Evolutionary conservation across 495 filamentous ascomycete genomes (phyloP), one percentile per base, ranked within the genome.

Genomic region (Chaetomium cochliodes): DNA sequence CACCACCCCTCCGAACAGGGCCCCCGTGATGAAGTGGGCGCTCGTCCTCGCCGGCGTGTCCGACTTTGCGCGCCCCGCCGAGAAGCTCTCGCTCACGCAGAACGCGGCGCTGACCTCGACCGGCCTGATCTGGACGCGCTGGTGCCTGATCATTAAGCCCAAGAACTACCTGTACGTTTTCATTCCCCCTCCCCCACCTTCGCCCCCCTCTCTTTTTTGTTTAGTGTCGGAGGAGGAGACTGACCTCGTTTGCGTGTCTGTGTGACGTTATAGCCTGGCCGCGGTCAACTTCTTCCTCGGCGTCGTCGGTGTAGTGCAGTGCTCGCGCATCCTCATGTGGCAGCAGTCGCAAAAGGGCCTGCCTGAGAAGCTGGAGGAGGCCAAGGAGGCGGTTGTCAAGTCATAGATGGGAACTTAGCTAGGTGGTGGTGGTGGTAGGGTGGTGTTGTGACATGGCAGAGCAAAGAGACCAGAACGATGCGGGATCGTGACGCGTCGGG

Each of bases 271-370:
- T 55, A 94, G 91, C 59, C 86, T 98, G 65, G 94, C 94, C 56
- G 86, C 93, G 20, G 94, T 98, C 69, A 98, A 98, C 86, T 97
- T 97, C 87, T 96, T 97, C 86, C 89, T 98, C 67, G 92, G 88
- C 64, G 81, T 86, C 59, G 93, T 97, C 64, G 94, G 96, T 67
- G 77, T 88, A 55, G 84, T 90, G 60, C 94, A 98, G 81, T 81
- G 92, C 61, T 77, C 78, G 63, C 87, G 94, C 67, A 97, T 98
- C 71, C 66, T 82, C 67, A 58, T 86, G 72, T 96, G 87, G 74
- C 84, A 87, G 68, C 72, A 77, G 67, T 83, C 79, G 65, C 74
- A 87, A 64, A 88, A 88, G 81, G 64, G 76, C 7, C 60, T 80
- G 33, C n/a, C 54, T 69, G 66, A 81, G 33, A 73, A 83, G 62